These are phyloP conservation scores for Ustilago sp. DNA, from an alignment of 1,284 basidiomycete species.

Conservation along the genomic window DNA sequence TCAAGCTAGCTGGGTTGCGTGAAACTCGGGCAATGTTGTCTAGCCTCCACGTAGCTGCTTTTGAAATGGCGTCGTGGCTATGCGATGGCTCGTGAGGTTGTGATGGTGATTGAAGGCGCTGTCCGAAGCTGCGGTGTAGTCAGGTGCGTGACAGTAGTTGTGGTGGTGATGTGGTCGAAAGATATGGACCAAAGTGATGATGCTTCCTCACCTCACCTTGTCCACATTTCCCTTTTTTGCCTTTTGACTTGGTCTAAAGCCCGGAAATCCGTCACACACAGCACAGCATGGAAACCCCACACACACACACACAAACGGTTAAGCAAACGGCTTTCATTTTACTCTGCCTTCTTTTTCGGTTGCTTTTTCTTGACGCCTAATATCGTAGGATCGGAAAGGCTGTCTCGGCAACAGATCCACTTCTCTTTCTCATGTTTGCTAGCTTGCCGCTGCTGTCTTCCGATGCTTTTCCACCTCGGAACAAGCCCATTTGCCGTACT, in stretches of 20 bases:
- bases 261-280: conserved; percentile 8
- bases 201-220: too few species aligned
- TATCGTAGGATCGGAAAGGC: not conserved
- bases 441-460: not conserved
- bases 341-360: not conserved
- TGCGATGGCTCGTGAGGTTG: not conserved
- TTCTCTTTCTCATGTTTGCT: not conserved
- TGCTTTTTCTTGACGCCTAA: not conserved
- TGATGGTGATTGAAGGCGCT: not conserved
- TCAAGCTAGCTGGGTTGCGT: too few species aligned
- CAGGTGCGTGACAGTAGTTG: not conserved
- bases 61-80: not conserved
- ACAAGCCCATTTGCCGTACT: conserved; percentile 8
- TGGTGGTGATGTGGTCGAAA: not conserved
- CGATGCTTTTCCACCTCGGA: not conserved
- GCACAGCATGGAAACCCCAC: conserved; percentile 1
- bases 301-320: conserved; percentile 9
- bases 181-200: not conserved
- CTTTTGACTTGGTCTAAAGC: not conserved
- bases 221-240: too few species aligned
- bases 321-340: conserved; percentile 3
- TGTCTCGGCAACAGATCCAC: conserved; percentile 1
- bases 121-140: not conserved
- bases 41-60: not conserved
- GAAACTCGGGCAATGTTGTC: not conserved